phyloP scores from a whole-genome alignment of 2,329 filamentous ascomycete species.

The Botrytis elliptica region DNA sequence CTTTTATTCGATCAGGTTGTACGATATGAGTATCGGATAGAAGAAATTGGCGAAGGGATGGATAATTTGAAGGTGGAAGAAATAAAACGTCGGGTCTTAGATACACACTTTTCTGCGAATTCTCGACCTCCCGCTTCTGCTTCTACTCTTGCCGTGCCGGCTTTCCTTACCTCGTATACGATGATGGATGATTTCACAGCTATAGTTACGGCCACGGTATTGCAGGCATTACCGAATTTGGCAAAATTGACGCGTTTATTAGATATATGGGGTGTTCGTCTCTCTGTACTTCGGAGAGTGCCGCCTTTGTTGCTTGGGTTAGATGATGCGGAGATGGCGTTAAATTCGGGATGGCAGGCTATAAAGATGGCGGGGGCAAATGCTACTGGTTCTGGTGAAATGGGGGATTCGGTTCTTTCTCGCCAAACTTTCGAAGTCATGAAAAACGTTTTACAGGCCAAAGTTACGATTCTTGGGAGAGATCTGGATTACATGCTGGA shows the following conservation, averaged over 20 bases:
- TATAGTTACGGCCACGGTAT: slow-evolving; percentile 82
- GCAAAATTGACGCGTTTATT: slow-evolving; percentile 72
- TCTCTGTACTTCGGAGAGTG: slow-evolving; percentile 71
- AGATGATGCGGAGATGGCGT: slow-evolving; percentile 61
- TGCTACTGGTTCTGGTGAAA: slow-evolving; percentile 18
- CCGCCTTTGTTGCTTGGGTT: slow-evolving; percentile 67
- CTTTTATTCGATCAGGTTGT: slow-evolving; percentile 63
- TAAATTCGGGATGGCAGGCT: slow-evolving; percentile 65
- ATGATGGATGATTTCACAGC: slow-evolving; percentile 87
- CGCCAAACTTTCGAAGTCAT: slow-evolving; percentile 55
- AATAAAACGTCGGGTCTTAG: slow-evolving; percentile 83
- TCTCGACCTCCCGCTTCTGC: slow-evolving; percentile 52
- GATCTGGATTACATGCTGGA: slow-evolving; percentile 85
- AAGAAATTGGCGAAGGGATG: slow-evolving; percentile 69
- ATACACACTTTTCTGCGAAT: slow-evolving; percentile 69
- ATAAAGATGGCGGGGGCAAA: slow-evolving; percentile 44
- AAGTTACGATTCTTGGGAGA: slow-evolving; percentile 67
- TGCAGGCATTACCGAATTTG: slow-evolving; percentile 83
- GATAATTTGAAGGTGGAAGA: slow-evolving; percentile 76
- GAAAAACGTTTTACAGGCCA: slow-evolving; percentile 62
- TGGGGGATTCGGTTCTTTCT: slow-evolving; percentile 25
- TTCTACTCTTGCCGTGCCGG: slow-evolving; percentile 45
- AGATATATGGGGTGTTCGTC: slow-evolving; percentile 72
- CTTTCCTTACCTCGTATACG: slow-evolving; percentile 54
- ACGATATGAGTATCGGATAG: slow-evolving; percentile 69